These are phyloP conservation scores for Abrus precatorius DNA, from an alignment of 306 rosid genomes.

Conservation along the genomic window DNA sequence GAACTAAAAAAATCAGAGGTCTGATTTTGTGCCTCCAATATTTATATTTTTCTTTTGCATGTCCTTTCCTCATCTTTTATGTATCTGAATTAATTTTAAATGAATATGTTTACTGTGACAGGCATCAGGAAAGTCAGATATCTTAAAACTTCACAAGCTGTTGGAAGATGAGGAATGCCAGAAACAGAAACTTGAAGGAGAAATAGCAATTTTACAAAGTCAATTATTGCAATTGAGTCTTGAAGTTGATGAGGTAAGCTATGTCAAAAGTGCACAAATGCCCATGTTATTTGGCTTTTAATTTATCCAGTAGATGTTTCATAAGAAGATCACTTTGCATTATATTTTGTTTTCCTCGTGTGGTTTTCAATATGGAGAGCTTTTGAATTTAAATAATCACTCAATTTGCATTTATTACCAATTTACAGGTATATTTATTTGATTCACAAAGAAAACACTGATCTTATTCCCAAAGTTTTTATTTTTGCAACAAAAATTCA, in stretches of 20 bases:
- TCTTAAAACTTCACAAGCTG: constrained; percentile 69
- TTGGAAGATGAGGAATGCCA: constrained; percentile 76
- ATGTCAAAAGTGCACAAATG: constrained; percentile 3
- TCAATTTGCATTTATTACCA: constrained; percentile 19
- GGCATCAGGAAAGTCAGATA: constrained; percentile 79
- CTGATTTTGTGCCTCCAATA: constrained; percentile 48
- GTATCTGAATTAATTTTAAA: constrained; percentile 42
- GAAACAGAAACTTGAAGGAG: constrained; percentile 88
- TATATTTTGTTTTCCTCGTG: constrained; percentile 22
- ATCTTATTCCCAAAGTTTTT: constrained; percentile 20
- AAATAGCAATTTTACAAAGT: constrained; percentile 85
- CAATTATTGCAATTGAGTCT: constrained; percentile 87
- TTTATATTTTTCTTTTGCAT: constrained; percentile 39
- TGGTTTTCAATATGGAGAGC: constrained; percentile 20
- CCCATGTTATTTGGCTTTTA: constrained; percentile 42
- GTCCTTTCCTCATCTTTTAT: constrained; percentile 37
- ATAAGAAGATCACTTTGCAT: constrained; percentile 27
- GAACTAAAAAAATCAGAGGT: constrained; percentile 91
- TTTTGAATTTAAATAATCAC: constrained; percentile 16
- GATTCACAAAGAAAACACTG: constrained; percentile 27
- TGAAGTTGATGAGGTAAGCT: constrained; percentile 84
- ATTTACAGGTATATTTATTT: constrained; percentile 19
- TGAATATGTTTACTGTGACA: constrained; percentile 53
- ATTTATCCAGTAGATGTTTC: constrained; percentile 17
- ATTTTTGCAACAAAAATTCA: constrained; percentile 13